These are phyloP conservation scores for Leptodontidium sp. DNA, from an alignment of 2,329 filamentous ascomycete species.

Conservation along the genomic window DNA sequence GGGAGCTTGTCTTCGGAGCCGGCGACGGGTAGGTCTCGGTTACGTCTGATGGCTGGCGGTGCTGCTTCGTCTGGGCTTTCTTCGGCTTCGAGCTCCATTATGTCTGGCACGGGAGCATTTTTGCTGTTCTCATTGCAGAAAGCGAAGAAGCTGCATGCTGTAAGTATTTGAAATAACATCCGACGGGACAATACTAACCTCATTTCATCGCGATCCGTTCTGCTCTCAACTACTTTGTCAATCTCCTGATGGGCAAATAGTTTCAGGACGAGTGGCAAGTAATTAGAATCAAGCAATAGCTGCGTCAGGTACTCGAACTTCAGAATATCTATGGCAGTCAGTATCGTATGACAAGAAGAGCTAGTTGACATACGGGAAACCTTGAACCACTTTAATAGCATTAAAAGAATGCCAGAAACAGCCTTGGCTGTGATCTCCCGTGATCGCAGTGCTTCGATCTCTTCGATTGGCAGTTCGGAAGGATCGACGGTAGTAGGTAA, in stretches of 20 bases:
- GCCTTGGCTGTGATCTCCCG: conserved; percentile 92
- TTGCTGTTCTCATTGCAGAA: conserved; percentile 80
- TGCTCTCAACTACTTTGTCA: conserved; percentile 86
- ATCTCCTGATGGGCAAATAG: conserved; percentile 94
- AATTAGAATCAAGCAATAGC: conserved; percentile 92
- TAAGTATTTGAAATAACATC: conserved; percentile 29
- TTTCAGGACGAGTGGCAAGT: conserved; percentile 90
- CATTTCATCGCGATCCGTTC: conserved; percentile 81
- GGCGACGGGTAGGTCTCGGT: conserved; percentile 54
- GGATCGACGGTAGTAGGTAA: conserved; percentile 41
- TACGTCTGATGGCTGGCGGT: conserved; percentile 80
- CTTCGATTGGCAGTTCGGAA: conserved; percentile 68
- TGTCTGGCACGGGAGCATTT: conserved; percentile 39
- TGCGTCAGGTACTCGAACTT: conserved; percentile 98
- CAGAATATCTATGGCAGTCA: conserved; percentile 72
- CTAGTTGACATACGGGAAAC: conserved; percentile 75
- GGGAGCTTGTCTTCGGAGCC: conserved; percentile 51
- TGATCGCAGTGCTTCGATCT: conserved; percentile 81
- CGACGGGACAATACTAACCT: conserved; percentile 61
- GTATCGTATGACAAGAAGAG: conserved; percentile 11
- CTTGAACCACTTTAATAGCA: conserved; percentile 97
- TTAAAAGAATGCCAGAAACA: conserved; percentile 84
- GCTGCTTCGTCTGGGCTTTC: conserved; percentile 77
- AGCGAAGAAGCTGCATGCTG: conserved; percentile 76
- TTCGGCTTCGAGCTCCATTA: conserved; percentile 39